Base-by-base conservation (phyloP, 148 eudicot genomes). In the Spergularia marina region DNA sequence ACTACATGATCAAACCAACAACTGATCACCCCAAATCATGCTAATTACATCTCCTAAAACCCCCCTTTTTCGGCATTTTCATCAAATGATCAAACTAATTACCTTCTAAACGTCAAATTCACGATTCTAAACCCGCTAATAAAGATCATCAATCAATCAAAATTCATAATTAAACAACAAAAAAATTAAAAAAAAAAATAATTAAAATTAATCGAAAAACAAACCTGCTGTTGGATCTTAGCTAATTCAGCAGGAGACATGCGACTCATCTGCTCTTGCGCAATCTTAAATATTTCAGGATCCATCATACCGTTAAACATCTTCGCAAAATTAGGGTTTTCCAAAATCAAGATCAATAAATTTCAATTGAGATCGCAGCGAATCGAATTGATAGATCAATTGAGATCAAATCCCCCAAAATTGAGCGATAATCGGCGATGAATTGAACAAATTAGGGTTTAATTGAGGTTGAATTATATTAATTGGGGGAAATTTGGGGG, bases 231-330 rank as follows among this genome's bases (percentile, higher is more conserved):
- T 71, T 91, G 97, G 76, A 94, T 91, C 83, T 86, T 82, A 59
- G 97, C 91, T 47, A 94, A 57, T 9, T 94, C 97, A 65, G 77
- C 85, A 0, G 96, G 96, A 44, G 97, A 87, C 96, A 94, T 89
- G 41, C 97, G 98, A 81, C 87, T 87, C 92, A 94, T 94, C 89
- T 94, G 98, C 75, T 94, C 97, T 76, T 92, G 97, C 30, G 98
- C 98, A 55, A 94, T 81, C 71, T 85, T 86, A 56, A 94, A 81
- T 76, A 94, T 49, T 77, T 92, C 98, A 8, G 98, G 96, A 92
- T 94, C 97, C 97, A 94, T 91, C 98, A 89, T 91, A 12, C 72
- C 79, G 71, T 76, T 65, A 58, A 76, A 80, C 79, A 80, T 80
- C 9, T 6, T 72, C 14, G 12, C 55, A n/a, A 55, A 18, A 21